A percentile compares a stretch with the other conserved stretches of the same genome.
These are phyloP conservation scores for Aspergillus melleus DNA, from an alignment of 2,329 filamentous ascomycete genomes.

Conservation along the genomic window DNA sequence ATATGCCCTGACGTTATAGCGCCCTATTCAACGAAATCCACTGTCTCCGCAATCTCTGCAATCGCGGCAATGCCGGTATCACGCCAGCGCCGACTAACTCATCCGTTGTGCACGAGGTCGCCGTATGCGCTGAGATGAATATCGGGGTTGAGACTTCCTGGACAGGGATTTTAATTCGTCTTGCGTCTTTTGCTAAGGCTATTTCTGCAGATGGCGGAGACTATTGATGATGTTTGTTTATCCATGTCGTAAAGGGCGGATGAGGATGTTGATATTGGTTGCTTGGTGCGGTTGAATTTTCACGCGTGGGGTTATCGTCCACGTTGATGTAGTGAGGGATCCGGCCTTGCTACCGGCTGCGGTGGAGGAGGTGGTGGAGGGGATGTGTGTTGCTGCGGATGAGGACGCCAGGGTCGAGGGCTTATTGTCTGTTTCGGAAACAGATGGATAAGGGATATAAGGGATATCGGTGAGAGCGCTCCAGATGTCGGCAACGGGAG, in stretches of 20 bases:
- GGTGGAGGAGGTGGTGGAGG: slow-evolving; percentile 9
- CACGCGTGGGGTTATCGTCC: slow-evolving; percentile 14
- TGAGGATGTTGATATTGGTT: slow-evolving; percentile 40
- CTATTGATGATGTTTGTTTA: slow-evolving; percentile 43
- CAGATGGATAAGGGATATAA: slow-evolving; percentile 32
- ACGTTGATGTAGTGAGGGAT: too few species aligned
- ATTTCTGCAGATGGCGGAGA: slow-evolving; percentile 42
- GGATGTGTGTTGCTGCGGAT: slow-evolving; percentile 18
- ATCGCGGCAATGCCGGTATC: slow-evolving; percentile 40
- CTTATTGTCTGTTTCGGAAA: slow-evolving; percentile 10
- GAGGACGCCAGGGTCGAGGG: slow-evolving; percentile 20
- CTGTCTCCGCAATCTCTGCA: slow-evolving; percentile 47
- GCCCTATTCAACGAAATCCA: slow-evolving; percentile 49
- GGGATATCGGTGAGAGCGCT: slow-evolving; percentile 51
- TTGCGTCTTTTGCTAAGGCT: slow-evolving; percentile 27
- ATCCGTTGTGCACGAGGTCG: slow-evolving; percentile 39
- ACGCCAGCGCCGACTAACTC: slow-evolving; percentile 44
- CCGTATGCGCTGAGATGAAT: slow-evolving; percentile 41
- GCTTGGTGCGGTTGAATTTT: slow-evolving; percentile 45
- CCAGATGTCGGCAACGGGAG: slow-evolving; percentile 62
- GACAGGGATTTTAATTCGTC: slow-evolving; percentile 37
- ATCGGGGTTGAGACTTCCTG: slow-evolving; percentile 31
- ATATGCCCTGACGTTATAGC: slow-evolving; percentile 39
- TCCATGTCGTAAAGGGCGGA: slow-evolving; percentile 46
- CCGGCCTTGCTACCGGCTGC: too few species aligned